Conservation (phyloP, 176 grass and related monocot species). For the Triticum urartu region DNA sequence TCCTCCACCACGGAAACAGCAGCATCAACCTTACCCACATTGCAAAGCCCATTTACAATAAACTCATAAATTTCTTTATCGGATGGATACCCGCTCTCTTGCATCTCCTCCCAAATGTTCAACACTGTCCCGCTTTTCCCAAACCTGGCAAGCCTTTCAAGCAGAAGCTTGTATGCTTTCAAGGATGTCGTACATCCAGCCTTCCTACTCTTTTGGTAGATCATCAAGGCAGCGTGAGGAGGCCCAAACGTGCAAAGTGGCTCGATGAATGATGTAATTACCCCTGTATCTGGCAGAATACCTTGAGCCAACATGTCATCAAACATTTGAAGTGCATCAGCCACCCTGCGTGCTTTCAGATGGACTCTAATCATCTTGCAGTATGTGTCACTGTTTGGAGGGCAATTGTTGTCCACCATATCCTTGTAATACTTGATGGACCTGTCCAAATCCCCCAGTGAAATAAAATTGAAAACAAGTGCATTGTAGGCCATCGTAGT, state of each 20-base stretch:
- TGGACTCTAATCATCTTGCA: conserved; percentile 53
- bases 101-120: conserved; percentile 87
- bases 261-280: conserved; percentile 69
- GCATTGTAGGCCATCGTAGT: conserved; percentile 68
- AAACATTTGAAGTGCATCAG: conserved; percentile 84
- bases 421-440: conserved; percentile 71
- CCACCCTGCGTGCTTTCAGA: conserved; percentile 67
- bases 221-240: conserved; percentile 74
- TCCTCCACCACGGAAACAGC: conserved; percentile 77
- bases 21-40: conserved; percentile 81
- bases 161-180: conserved; percentile 88
- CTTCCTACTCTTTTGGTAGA: conserved; percentile 82
- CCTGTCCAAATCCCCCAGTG: conserved; percentile 55
- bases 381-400: conserved; percentile 64
- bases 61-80: conserved; percentile 82
- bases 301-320: conserved; percentile 65
- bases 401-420: conserved; percentile 53
- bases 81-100: conserved; percentile 54
- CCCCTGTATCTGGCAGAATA: conserved; percentile 60
- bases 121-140: conserved; percentile 76
- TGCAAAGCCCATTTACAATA: conserved; percentile 88
- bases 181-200: conserved; percentile 70
- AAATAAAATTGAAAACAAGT: conserved; percentile 75
- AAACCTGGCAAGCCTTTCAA: conserved; percentile 74
- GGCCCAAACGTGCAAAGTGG: conserved; percentile 78